Evolutionary conservation across 352 stramenopile species (phyloP), one percentile per base, ranked within the genome.

Genomic region (Pythium scleroteichum): DNA sequence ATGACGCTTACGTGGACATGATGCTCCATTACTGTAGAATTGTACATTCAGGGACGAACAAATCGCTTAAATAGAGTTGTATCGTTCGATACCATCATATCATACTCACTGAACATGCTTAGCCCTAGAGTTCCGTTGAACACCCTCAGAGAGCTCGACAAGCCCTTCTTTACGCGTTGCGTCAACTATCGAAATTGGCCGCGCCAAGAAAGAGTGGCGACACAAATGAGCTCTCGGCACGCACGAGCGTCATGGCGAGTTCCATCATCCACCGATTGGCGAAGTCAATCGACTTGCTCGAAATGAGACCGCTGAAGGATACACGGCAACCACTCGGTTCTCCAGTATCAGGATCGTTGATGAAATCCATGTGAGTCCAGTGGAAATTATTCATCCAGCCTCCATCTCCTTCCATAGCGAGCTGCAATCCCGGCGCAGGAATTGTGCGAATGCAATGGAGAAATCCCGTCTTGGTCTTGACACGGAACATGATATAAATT

Each of bases 371-470:
- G 38, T 59, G 52, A 20, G 64, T 71, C 64, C 64, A 71, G 64
- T 71, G 57, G 52, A 71, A 71, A 38, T 71, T 71, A 41, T 71
- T 63, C 64, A 71, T 71, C 64, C 64, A 71, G 22, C 64, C 64
- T 44, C 57, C 64, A 23, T 58, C 64, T 35, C 45, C 50, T 20
- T 62, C 57, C 56, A 66, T 56, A 42, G 50, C 54, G 35, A 47
- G 45, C 29, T 62, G 56, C 45, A 62, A 24, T 29, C 22, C 52
- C 27, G 64, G 47, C 46, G 56, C 52, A 13, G 62, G 62, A 32
- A 70, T 70, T 29, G 62, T 65, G 24, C 56, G 62, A 51, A 70
- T 70, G 35, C 62, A 70, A 50, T 70, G 62, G 17, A 70, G 32
- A 20, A 70, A 70, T 16, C 62, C 62, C 9, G 38, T 62, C 45